phyloP scores from a whole-genome alignment of 2,329 filamentous ascomycete genomes.

The Penicillium sumatraense region DNA sequence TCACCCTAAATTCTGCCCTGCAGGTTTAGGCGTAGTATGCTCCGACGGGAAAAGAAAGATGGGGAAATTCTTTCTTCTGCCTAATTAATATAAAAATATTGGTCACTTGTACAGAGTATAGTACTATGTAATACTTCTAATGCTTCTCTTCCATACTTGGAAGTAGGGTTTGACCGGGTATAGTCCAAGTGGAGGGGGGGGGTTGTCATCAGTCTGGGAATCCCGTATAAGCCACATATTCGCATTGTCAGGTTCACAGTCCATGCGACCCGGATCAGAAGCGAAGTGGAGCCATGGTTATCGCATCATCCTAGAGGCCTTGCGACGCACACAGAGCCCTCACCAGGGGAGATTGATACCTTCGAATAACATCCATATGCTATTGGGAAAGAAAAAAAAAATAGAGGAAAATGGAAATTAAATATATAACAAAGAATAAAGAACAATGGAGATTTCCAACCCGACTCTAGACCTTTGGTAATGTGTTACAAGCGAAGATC shows the following conservation, averaged over 20 bases:
- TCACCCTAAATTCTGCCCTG: conserved; percentile 22
- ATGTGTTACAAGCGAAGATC: conserved; percentile 20
- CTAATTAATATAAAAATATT: too few species aligned
- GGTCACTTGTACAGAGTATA: too few species aligned
- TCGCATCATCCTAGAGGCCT: conserved; percentile 23
- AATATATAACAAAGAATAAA: not conserved
- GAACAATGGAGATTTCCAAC: not conserved
- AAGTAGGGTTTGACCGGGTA: not conserved
- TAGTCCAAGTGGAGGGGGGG: not conserved
- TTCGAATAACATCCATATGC: not conserved
- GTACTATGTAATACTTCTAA: too few species aligned
- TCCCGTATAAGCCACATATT: not conserved
- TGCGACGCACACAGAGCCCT: conserved; percentile 3
- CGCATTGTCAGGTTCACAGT: conserved; percentile 7
- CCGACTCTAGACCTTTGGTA: conserved; percentile 5
- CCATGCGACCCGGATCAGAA: conserved; percentile 16
- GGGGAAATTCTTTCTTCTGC: not conserved
- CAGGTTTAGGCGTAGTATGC: conserved; percentile 9
- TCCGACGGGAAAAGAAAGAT: not conserved
- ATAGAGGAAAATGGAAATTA: not conserved
- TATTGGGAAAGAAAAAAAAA: not conserved
- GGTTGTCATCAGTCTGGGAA: conserved; percentile 3
- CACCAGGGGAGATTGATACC: not conserved
- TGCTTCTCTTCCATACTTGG: too few species aligned
- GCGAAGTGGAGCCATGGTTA: conserved; percentile 29